These are phyloP conservation scores for Paecilomyces niveus DNA, from an alignment of 2,329 filamentous ascomycete genomes.

Conservation along the genomic window DNA sequence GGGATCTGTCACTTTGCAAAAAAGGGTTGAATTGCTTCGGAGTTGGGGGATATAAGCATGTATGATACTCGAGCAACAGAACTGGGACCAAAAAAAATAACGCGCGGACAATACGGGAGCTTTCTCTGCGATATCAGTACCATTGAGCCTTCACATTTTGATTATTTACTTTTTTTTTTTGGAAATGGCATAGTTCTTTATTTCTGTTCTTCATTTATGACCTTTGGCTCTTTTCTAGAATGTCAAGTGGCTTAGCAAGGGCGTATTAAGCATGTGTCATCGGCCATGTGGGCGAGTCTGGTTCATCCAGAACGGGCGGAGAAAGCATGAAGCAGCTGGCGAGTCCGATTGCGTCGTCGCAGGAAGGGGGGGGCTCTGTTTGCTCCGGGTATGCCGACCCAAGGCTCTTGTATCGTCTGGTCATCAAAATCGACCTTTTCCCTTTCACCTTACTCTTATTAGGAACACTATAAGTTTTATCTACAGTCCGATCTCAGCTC, in stretches of 20 bases:
- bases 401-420: not conserved
- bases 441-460: not conserved
- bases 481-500: not conserved
- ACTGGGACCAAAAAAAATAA: constrained; percentile 9
- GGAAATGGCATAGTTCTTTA: not conserved
- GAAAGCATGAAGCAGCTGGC: not conserved
- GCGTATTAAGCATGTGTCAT: not conserved
- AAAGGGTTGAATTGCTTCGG: constrained; percentile 17
- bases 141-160: not conserved
- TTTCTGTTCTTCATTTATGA: not conserved
- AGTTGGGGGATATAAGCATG: constrained; percentile 22
- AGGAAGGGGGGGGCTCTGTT: not conserved
- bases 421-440: not conserved
- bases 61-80: constrained; percentile 25
- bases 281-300: not conserved
- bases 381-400: not conserved
- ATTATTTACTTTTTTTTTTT: not conserved
- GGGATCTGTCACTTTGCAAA: constrained; percentile 10
- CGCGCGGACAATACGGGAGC: constrained; percentile 10
- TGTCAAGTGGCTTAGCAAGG: not conserved
- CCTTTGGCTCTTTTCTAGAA: not conserved
- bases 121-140: constrained; percentile 13
- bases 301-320: not conserved
- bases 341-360: not conserved
- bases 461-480: not conserved